Evolutionary conservation across 352 stramenopile species (phyloP).

Genomic region (Ophiocytium majus): DNA sequence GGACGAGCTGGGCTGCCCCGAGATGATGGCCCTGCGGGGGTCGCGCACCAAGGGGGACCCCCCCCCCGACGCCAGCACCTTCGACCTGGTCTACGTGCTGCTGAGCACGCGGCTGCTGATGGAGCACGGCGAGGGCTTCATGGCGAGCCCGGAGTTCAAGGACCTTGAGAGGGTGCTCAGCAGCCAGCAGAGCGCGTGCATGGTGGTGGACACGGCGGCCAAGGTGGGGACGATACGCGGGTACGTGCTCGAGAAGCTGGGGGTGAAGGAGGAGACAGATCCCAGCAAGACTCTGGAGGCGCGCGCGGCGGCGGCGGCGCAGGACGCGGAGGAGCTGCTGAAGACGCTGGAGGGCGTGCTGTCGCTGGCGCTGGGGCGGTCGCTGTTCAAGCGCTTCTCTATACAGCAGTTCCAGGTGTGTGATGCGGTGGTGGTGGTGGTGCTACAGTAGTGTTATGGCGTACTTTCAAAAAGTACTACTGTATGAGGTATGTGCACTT

Average conservation of each 20-base stretch:
- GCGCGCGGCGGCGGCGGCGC: neutral
- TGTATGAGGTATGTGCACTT: too few species aligned
- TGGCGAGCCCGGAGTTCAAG: constrained; percentile 2
- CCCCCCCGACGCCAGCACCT: neutral
- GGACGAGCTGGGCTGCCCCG: neutral
- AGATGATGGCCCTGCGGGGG: neutral
- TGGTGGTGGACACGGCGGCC: neutral
- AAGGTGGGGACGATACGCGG: neutral
- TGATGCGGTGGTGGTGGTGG: too few species aligned
- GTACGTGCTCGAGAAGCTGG: constrained; percentile 15
- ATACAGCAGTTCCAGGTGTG: constrained; percentile 25
- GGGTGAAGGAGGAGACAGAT: neutral
- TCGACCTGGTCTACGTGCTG: constrained; percentile 14
- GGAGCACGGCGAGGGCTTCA: constrained; percentile 2
- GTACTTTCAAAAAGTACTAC: too few species aligned
- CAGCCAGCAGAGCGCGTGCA: neutral
- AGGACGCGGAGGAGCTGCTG: neutral
- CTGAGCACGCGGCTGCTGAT: constrained; percentile 1
- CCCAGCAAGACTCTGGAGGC: neutral
- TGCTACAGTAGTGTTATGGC: too few species aligned
- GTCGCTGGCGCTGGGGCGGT: neutral
- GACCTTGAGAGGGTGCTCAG: constrained; percentile 1
- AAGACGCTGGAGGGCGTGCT: constrained; percentile 10
- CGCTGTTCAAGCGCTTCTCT: neutral
- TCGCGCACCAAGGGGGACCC: neutral